A percentile compares a stretch with the other conserved stretches of the same genome.
Conservation (phyloP, 495 filamentous ascomycete species). For the Eremomyces bilateralis region DNA sequence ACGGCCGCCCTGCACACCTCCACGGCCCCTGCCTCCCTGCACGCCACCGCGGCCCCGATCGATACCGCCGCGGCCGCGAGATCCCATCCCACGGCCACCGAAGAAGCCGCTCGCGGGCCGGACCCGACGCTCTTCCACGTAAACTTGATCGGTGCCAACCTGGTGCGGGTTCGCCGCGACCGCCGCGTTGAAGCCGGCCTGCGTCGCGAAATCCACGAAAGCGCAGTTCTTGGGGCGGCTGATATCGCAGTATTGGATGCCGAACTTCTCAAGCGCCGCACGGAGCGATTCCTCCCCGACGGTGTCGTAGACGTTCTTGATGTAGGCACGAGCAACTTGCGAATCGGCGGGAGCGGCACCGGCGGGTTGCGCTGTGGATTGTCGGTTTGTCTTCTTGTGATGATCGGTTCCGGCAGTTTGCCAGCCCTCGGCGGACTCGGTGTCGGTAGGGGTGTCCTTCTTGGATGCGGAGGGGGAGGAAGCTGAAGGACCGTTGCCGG, state of each 20-base stretch:
- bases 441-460: constrained; percentile 21
- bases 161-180: constrained; percentile 67
- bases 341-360: constrained; percentile 21
- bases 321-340: constrained; percentile 39
- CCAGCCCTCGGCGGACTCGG: constrained; percentile 39
- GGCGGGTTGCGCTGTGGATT: constrained; percentile 22
- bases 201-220: constrained; percentile 75
- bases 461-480: constrained; percentile 15
- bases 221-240: constrained; percentile 88
- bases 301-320: constrained; percentile 83
- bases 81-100: constrained; percentile 17
- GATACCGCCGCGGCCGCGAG: constrained; percentile 32
- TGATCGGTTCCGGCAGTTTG: constrained; percentile 59
- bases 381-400: constrained; percentile 57
- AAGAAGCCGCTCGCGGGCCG: constrained; percentile 17
- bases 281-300: constrained; percentile 47
- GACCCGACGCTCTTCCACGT: constrained; percentile 72
- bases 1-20: neutral
- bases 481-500: constrained; percentile 11
- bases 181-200: constrained; percentile 59
- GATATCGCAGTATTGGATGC: constrained; percentile 72
- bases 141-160: constrained; percentile 57
- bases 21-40: neutral
- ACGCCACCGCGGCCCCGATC: constrained; percentile 28
- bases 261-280: constrained; percentile 43